Base-by-base conservation (phyloP, 2,329 filamentous ascomycete genomes). In the Fusarium gaditjirri region DNA sequence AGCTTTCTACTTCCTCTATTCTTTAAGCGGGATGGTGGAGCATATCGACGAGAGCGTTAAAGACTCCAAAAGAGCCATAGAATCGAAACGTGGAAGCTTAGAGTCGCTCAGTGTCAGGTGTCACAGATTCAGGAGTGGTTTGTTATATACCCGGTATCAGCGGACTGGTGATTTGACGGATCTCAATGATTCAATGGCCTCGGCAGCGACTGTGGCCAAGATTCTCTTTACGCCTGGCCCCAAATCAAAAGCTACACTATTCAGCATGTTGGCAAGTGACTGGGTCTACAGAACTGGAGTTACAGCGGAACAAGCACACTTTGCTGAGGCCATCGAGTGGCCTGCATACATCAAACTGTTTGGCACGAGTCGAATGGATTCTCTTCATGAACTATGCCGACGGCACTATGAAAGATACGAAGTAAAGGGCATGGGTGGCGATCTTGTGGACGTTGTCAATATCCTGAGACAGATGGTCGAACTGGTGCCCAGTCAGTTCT, bases 361-460 rank as follows among this genome's bases (percentile, higher is more conserved):
- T 11, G 44, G 46, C 0, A 33, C 43, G 1, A 58, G 55, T 14
- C 35, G 55, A 6, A 17, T 58, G 4, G 43, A 52, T 25, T 23
- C 35, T 31, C 55, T 58, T 13, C 55, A 58, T 8, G 55, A 58
- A 5, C 11, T 58, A 6, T 36, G 43, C 1, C 17, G 3, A 17
- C 33, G 44, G 2, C 55, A 58, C 2, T 58, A 52, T 31, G 55
- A 58, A 2, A 17, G 55, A 5, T 58, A 58, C 3, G 55, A 58
- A 19, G 36, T 12, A 3, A 25, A 1, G 2, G 55, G 44, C 0
- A 52, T 1, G 13, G 4, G 4, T 21, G 55, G 55, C 0, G 55
- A 58, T 17, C 44, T 58, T 17, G 12, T 52, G 2, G 55, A 58
- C 5, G 44, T 58, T 10, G n/a, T 58, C 6, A 29, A 29, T 6